A percentile compares a stretch with the other conserved stretches of the same genome.
Evolutionary conservation across 371 early-diverging fungal species (phyloP).

Genomic region (Scutellospora calospora): DNA sequence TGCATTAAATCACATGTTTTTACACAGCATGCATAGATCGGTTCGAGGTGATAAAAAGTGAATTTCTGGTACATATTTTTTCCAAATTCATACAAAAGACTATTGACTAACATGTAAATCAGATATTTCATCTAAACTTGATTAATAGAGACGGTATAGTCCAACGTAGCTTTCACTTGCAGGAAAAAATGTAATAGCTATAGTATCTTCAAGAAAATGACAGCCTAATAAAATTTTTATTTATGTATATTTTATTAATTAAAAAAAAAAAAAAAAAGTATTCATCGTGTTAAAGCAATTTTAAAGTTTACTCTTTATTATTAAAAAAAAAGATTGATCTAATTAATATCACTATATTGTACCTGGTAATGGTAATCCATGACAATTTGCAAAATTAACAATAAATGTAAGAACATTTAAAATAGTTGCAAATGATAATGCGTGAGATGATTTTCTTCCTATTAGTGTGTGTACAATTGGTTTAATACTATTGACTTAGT

Average conservation of each 20-base stretch:
- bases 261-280: too few relatives aligned
- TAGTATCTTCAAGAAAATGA: not conserved
- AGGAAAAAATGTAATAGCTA: not conserved
- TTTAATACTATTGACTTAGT: too few relatives aligned
- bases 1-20: constrained; percentile 10
- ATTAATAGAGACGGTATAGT: not conserved
- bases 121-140: too few relatives aligned
- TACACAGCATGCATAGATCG: not conserved
- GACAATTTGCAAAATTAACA: not conserved
- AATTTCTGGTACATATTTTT: not conserved
- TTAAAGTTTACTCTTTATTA: not conserved
- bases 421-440: not conserved
- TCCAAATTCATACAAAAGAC: constrained; percentile 8
- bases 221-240: not conserved
- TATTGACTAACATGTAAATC: too few relatives aligned
- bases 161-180: not conserved
- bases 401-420: not conserved
- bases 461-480: not conserved
- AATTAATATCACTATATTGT: not conserved
- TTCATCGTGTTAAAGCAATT: not conserved
- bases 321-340: too few relatives aligned
- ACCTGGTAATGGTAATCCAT: not conserved
- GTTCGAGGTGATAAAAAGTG: not conserved
- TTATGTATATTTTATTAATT: not conserved
- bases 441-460: not conserved